Base-by-base conservation (phyloP, 1,284 basidiomycete species). In the Mycena citricolor region DNA sequence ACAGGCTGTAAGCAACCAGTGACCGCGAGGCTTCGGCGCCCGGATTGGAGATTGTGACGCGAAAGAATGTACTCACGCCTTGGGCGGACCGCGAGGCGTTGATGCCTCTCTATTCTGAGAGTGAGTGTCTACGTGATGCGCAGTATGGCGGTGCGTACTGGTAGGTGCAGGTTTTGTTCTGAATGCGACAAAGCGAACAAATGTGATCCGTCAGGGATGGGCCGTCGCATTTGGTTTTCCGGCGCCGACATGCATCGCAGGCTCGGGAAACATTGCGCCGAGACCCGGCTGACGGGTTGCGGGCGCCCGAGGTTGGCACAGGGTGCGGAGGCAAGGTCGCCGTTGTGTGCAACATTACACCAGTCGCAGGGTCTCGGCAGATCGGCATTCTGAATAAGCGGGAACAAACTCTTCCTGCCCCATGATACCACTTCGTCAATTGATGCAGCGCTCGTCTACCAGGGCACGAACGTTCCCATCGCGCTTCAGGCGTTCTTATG, bases 31-130 rank as follows among this genome's bases (percentile, higher is more conserved):
- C 6, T 16, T 19, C 31, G 6, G 21, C 20, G 24, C 14, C 16
- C 16, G 7, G 39, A 24, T 43, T 33, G 39, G 30, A 22, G 17
- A 19, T 26, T 11, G n/a, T 16, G 11, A 1, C 14, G 25, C 21
- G 29, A 20, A 17, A 25, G 29, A 12, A 14, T 17, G 8, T 36
- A 73, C 73, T 62, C 36, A 91, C 77, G 86, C 87, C 66, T 93
- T 92, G 1, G 90, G 83, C 11, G 90, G 90, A 0, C 90, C 89
- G 47, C 90, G 75, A 40, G 89, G 83, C 56, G 84, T 86, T 1
- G 88, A 90, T 4, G 74, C 73, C 61, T 86, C 83, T n/a, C 83
- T 86, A 41, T 8, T 48, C 43, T 28, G 32, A 39, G 32, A 42
- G 41, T 41, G 17, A 26, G 23, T 20, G 16, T 26, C 11, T 47